Base-by-base conservation (phyloP, 768 basidiomycete species). In the Lepiota venenata region DNA sequence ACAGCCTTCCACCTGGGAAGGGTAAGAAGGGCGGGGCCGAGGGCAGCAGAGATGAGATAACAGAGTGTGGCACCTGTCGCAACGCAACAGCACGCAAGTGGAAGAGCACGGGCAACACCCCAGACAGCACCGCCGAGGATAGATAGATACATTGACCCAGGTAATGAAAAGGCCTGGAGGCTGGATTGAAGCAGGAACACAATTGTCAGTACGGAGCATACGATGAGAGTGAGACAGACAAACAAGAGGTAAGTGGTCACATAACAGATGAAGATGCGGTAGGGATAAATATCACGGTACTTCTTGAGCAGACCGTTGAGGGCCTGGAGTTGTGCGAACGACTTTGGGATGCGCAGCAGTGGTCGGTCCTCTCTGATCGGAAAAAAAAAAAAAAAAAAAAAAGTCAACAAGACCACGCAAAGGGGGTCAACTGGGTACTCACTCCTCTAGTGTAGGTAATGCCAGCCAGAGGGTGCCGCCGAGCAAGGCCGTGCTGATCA, bases 131-230 rank as follows among this genome's bases (percentile, higher is more conserved):
- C 96, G 16, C 91, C 94, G 11, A 98, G 84, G 63, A 98, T 97
- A 50, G 93, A 93, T 45, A 98, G 82, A 66, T 98, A 98, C 94
- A 98, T 96, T 40, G 93, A 96, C 1, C 95, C 95, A 0, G 96
- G 95, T 12, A 98, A 79, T 6, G 94, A 95, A 71, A 98, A 98
- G 0, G 93, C 93, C 76, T 98, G 95, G 6, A 98, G 77, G 71
- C 94, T 96, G 55, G 54, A 59, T 41, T 40, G 38, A 25, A 25
- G 25, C 27, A 40, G 38, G 40, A n/a, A n/a, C n/a, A 25, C 25
- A 25, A 25, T 25, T 25, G 47, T 56, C 41, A 53, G 52, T 3
- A 25, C 16, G 25, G 43, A 53, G 21, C 9, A 18, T 12, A 16
- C 21, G 41, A 44, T 47, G 32, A 58, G 9, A 58, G 52, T 54